Conservation (phyloP, 352 stramenopile genomes). For the Phytophthora idaei region DNA sequence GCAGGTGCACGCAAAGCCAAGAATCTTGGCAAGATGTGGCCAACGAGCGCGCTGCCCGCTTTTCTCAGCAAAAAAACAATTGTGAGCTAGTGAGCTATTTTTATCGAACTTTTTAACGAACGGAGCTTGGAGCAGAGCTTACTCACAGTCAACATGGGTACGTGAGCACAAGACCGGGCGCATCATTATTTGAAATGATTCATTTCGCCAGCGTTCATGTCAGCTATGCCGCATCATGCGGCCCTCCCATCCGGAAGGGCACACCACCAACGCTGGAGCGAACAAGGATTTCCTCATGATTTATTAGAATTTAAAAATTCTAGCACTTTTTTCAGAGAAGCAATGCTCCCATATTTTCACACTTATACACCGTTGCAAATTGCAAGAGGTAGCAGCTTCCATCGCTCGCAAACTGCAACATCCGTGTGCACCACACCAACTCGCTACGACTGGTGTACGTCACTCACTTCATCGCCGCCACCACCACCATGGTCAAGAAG, state of each 20-base stretch:
- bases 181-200: background rate
- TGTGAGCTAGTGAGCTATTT: background rate
- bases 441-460: background rate
- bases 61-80: slow-evolving; percentile 19
- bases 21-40: slow-evolving; percentile 14
- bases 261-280: background rate
- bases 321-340: too few relatives aligned
- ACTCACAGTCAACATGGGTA: slow-evolving; percentile 4
- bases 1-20: slow-evolving; percentile 15
- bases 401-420: background rate
- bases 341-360: too few relatives aligned
- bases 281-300: background rate
- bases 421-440: background rate
- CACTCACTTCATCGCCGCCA: background rate
- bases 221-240: background rate
- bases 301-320: too few relatives aligned
- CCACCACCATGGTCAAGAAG: slow-evolving; percentile 80
- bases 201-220: background rate
- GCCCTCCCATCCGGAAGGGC: too few relatives aligned
- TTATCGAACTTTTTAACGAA: background rate
- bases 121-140: background rate
- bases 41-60: background rate
- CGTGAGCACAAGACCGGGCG: slow-evolving; percentile 5
- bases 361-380: background rate
- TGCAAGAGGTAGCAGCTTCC: background rate